A percentile compares a stretch with the other conserved stretches of the same genome.
Evolutionary conservation across 805 yeast genomes (phyloP).

Genomic region (Ogataea nitratoaversa): DNA sequence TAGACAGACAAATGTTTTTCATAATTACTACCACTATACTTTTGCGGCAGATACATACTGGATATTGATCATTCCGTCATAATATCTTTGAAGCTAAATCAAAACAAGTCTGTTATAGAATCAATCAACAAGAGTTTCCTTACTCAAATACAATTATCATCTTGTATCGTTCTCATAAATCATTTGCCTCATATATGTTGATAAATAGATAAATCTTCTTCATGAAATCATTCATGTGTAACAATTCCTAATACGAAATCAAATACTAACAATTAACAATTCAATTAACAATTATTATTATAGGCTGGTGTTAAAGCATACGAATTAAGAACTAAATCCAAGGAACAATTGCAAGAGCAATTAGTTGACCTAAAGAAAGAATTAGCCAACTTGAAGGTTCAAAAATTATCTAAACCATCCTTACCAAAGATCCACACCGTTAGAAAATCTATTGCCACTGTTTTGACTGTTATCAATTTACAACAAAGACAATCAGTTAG

Average conservation of each 20-base stretch:
- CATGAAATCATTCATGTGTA: no score
- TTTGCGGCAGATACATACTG: no score
- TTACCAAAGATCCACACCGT: slow-evolving; percentile 95
- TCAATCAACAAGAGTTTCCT: no score
- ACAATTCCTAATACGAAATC: background rate
- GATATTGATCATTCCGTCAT: no score
- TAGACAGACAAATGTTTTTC: no score
- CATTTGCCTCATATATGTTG: no score
- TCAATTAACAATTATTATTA: slow-evolving; percentile 2
- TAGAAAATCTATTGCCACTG: slow-evolving; percentile 98
- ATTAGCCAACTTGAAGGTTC: slow-evolving; percentile 93
- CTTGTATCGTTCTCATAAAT: no score
- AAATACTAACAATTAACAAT: slow-evolving; percentile 12
- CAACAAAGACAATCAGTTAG: slow-evolving; percentile 94
- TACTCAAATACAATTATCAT: no score
- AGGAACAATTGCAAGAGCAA: slow-evolving; percentile 93
- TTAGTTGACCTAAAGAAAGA: slow-evolving; percentile 95
- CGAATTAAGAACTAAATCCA: slow-evolving; percentile 96
- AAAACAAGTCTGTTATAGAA: no score
- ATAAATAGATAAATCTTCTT: no score
- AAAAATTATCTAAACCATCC: slow-evolving; percentile 87
- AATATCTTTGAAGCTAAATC: no score
- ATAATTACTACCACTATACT: no score
- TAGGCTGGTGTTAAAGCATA: slow-evolving; percentile 90
- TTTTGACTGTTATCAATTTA: slow-evolving; percentile 93